Base-by-base conservation (phyloP, 306 rosid species). In the Aeschynomene evenia region DNA sequence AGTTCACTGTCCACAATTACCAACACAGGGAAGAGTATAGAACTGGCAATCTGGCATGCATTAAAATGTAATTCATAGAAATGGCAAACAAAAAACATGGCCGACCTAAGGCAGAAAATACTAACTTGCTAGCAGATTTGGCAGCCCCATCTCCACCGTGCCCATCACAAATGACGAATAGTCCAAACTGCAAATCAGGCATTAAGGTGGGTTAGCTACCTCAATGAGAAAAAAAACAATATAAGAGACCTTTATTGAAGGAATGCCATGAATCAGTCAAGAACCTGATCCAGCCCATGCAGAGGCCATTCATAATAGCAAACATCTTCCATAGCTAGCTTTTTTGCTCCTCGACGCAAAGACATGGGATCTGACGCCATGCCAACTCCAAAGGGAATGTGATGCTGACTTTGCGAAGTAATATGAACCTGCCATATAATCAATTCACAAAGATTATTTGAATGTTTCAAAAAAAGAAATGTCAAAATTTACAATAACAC, bases 281-380 rank as follows among this genome's bases (percentile, higher is more conserved):
- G 75, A 68, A 95, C 99, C 99, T 91, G 86, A 82, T 91, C 86
- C 67, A 82, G 75, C 81, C 99, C 97, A 75, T 89, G 82, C 65
- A 95, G 91, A 80, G 99, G 99, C 99, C 97, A 95, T 16, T 89
- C 88, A 80, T 81, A 80, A 77, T 81, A 91, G 88, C 88, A 87
- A 60, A 95, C 93, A 73, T 95, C 99, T 84, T 95, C 99, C 99
- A 95, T 95, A n/a, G 93, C 82, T 55, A 86, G 82, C 77, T 82
- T 87, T 74, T 89, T 95, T 43, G 84, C 97, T 78, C 99, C 99
- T 71, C 91, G 91, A 55, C 96, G 99, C 74, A 91, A 24, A 80
- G 99, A 83, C 97, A 95, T 95, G 37, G 99, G 96, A 86, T 91
- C 99, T 40, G 99, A 87, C 50, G 91, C 93, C 80, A 95, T 29